phyloP scores from a whole-genome alignment of 768 basidiomycete genomes.

The Mycena rosella region DNA sequence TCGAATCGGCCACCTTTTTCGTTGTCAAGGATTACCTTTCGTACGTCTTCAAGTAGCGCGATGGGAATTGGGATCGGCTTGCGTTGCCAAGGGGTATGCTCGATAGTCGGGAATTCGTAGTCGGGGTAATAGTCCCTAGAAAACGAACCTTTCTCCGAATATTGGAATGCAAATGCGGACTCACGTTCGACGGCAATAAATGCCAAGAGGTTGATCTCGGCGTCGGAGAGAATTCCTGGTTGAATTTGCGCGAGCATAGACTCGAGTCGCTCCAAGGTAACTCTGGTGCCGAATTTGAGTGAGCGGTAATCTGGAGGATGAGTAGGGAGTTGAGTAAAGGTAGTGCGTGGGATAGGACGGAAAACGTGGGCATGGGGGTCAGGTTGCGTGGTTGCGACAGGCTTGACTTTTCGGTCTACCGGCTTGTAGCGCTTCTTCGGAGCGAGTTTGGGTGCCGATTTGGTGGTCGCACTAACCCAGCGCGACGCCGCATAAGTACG shows the following conservation, averaged over 20 bases:
- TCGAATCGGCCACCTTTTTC: slow-evolving; percentile 40
- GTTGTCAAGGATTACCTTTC: slow-evolving; percentile 39
- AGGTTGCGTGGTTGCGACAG: slow-evolving; percentile 3
- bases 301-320: slow-evolving; percentile 21
- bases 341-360: slow-evolving; percentile 20
- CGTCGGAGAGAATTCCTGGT: slow-evolving; percentile 2
- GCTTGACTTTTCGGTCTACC: slow-evolving; percentile 10
- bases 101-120: slow-evolving; percentile 40
- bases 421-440: slow-evolving; percentile 15
- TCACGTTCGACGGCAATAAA: slow-evolving; percentile 27
- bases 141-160: slow-evolving; percentile 42
- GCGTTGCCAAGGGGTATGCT: slow-evolving; percentile 42
- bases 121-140: slow-evolving; percentile 40
- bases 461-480: slow-evolving; percentile 1
- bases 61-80: slow-evolving; percentile 37
- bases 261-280: slow-evolving; percentile 33
- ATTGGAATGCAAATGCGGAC: slow-evolving; percentile 40
- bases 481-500: neutral
- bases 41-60: slow-evolving; percentile 38
- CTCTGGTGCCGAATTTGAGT: slow-evolving; percentile 16
- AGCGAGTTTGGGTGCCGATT: too few relatives aligned
- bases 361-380: slow-evolving; percentile 8
- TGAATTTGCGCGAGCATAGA: slow-evolving; percentile 35
- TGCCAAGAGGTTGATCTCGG: slow-evolving; percentile 35
- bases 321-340: slow-evolving; percentile 17